Base-by-base conservation (phyloP, 371 early-diverging fungal genomes). In the Haplosporangium sp. region DNA sequence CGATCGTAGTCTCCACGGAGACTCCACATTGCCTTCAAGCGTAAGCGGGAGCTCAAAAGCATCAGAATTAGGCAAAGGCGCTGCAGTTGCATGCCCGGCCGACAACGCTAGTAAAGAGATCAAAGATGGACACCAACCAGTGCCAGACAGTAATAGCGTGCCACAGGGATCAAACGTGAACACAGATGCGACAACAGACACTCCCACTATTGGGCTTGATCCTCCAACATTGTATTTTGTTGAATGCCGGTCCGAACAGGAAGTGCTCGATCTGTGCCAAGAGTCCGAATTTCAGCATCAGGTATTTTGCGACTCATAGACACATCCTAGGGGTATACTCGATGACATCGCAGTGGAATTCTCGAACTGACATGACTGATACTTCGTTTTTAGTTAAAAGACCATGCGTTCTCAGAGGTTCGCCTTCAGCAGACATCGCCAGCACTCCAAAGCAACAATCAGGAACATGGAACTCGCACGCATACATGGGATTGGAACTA, bases 401-500 rank as follows among this genome's bases (percentile, higher is more conserved):
- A 67, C 10, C 55, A 54, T 41, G 53, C 50, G 20, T 36, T 73
- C 10, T 58, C 40, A 18, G 42, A 18, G 3, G 71, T 75, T 21
- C 43, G 37, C 12, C 13, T 40, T 5, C 55, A 56, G 18, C 65
- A 50, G 23, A 12, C 23, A 16, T 11, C 29, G 18, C 48, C 40
- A 20, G 43, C 46, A 23, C 14, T 48, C 23, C 16, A 16, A 6
- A 12, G 13, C 18, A 2, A 38, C 6, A 51, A 21, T 13, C 55
- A 70, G 16, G 47, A 12, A 4, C 4, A 1, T 12, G 8, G 38
- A 9, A 23, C 42, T 40, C 55, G 48, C 38, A 58, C 23, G 2
- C 51, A 52, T 42, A 52, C 37, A 4, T 75, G 75, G 75, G 59
- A 61, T 18, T 75, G 75, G 73, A 48, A 23, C 14, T 72, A 59